phyloP scores from a whole-genome alignment of 306 rosid species.

The Prunus mongolica region DNA sequence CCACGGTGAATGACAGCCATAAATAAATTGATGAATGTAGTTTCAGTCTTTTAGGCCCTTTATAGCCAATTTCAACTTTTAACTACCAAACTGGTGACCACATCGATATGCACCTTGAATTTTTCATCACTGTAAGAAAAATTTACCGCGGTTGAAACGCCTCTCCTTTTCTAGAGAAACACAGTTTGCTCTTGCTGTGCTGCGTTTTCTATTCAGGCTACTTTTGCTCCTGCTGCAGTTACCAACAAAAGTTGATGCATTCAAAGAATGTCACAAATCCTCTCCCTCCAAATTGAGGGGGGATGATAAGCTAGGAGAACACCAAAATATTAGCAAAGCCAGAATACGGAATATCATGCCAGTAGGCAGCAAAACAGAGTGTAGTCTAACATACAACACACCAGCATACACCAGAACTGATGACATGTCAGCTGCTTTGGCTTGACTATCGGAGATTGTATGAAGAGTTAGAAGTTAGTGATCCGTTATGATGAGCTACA shows the following conservation, averaged over 20 bases:
- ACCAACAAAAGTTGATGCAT: not conserved
- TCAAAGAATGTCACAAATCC: not conserved
- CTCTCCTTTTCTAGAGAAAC: not conserved
- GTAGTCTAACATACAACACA: not conserved
- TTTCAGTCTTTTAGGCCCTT: not conserved
- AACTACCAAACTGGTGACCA: not conserved
- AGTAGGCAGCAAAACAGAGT: not conserved
- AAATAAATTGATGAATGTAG: not conserved
- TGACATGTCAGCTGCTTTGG: not conserved
- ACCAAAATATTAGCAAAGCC: not conserved
- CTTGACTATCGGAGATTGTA: not conserved
- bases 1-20: conserved; percentile 26
- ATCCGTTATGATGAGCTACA: not conserved
- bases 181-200: not conserved
- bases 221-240: too few relatives aligned
- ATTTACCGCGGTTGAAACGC: not conserved
- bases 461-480: not conserved
- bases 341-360: not conserved
- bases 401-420: not conserved
- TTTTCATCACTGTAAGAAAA: not conserved
- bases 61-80: not conserved
- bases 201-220: not conserved
- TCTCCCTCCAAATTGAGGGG: not conserved
- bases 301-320: not conserved
- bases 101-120: too few relatives aligned